phyloP scores from a whole-genome alignment of 805 yeast species.

The Ogataea dorogensis region DNA sequence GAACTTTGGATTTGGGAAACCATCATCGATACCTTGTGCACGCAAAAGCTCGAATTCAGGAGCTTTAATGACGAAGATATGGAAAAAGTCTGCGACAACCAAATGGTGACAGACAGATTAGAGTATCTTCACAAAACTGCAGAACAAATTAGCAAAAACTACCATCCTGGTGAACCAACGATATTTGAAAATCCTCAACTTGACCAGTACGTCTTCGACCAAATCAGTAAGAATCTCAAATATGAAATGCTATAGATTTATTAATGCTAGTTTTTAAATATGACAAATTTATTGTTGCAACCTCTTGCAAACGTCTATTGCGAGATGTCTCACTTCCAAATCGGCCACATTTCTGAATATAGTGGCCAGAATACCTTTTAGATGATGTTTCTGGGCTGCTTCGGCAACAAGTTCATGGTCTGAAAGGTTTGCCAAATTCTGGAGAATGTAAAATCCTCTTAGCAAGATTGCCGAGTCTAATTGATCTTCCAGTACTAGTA shows the following conservation, averaged over 20 bases:
- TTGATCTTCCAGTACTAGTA: slow-evolving; percentile 17
- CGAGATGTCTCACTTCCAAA: slow-evolving; percentile 15
- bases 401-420: slow-evolving; percentile 4
- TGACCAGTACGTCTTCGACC: slow-evolving; percentile 13
- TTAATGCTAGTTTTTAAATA: slow-evolving; percentile 5
- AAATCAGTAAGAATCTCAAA: slow-evolving; percentile 1
- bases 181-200: slow-evolving; percentile 2
- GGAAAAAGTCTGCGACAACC: slow-evolving; percentile 22
- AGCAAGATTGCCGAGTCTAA: slow-evolving; percentile 23
- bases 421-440: slow-evolving; percentile 13
- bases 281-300: slow-evolving; percentile 9
- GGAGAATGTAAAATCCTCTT: slow-evolving; percentile 26
- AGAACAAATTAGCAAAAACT: slow-evolving; percentile 2
- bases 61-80: slow-evolving; percentile 23
- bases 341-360: slow-evolving; percentile 7
- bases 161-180: slow-evolving; percentile 1
- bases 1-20: slow-evolving; percentile 29
- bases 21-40: slow-evolving; percentile 25
- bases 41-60: slow-evolving; percentile 13
- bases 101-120: slow-evolving; percentile 21
- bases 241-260: slow-evolving; percentile 4
- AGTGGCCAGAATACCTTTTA: slow-evolving; percentile 5
- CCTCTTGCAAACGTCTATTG: slow-evolving; percentile 10
- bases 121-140: slow-evolving; percentile 27
- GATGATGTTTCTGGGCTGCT: slow-evolving; percentile 4